Conservation (phyloP, 345 rosid species). For the Sapria himalayana region DNA sequence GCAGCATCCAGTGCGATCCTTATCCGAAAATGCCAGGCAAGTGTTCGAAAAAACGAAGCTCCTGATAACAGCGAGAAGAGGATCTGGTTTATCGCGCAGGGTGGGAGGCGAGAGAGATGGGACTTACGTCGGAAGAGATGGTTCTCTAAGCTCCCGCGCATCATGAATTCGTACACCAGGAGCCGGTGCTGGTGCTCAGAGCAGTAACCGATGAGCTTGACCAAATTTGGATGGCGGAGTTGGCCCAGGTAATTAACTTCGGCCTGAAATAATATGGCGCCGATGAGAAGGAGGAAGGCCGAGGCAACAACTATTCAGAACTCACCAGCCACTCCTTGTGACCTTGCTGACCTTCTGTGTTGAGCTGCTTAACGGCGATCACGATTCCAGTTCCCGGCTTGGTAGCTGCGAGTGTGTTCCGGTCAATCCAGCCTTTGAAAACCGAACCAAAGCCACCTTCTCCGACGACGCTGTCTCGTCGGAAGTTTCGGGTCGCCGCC, state of each 20-base stretch:
- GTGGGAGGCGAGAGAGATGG: background rate
- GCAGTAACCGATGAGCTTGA: constrained; percentile 73
- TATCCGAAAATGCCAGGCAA: constrained; percentile 64
- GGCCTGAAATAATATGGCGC: constrained; percentile 22
- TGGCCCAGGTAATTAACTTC: constrained; percentile 80
- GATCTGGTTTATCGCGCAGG: background rate
- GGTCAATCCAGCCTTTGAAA: constrained; percentile 93
- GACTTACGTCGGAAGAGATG: constrained; percentile 70
- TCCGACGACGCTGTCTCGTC: constrained; percentile 83
- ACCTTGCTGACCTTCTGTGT: constrained; percentile 80
- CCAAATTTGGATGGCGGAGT: constrained; percentile 67
- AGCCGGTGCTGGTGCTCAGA: constrained; percentile 87
- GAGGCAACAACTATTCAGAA: constrained; percentile 6
- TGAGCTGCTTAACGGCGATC: constrained; percentile 80
- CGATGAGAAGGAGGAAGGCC: background rate
- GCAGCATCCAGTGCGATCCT: constrained; percentile 88
- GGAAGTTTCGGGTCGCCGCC: constrained; percentile 65
- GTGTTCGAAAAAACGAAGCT: constrained; percentile 72
- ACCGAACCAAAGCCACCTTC: constrained; percentile 98
- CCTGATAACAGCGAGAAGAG: constrained; percentile 22
- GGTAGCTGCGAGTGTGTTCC: constrained; percentile 35
- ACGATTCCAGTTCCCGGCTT: constrained; percentile 75
- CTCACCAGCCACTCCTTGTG: constrained; percentile 96
- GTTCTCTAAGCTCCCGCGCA: constrained; percentile 82
- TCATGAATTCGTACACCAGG: constrained; percentile 86